These are phyloP conservation scores for Sechiopsis laciniata DNA, from an alignment of 306 rosid genomes.

Conservation along the genomic window DNA sequence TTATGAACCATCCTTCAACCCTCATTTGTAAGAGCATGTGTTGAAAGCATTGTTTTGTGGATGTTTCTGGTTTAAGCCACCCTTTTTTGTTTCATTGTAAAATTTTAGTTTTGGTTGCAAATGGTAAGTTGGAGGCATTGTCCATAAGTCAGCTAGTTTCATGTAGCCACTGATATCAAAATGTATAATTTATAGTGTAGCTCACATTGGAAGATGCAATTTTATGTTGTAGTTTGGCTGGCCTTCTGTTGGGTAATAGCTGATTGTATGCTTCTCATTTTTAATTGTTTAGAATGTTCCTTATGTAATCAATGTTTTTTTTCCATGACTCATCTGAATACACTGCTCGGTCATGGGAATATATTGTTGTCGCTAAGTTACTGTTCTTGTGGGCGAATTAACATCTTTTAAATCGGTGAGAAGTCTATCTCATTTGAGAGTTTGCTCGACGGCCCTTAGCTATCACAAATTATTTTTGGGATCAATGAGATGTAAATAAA, in stretches of 20 bases:
- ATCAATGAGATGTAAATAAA: no score
- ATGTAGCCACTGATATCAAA: background rate
- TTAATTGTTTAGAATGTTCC: no score
- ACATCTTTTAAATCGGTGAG: background rate
- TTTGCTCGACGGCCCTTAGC: background rate
- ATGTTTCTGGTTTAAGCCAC: background rate
- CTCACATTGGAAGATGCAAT: background rate
- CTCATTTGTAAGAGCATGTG: background rate
- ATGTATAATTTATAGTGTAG: constrained; percentile 6
- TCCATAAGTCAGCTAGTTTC: background rate
- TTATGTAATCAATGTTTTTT: no score
- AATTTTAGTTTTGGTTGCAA: constrained; percentile 4
- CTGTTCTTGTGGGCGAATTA: no score
- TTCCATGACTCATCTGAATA: no score
- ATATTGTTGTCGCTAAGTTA: no score
- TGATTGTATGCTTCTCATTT: background rate
- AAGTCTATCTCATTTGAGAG: background rate
- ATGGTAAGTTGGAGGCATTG: constrained; percentile 3
- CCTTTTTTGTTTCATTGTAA: constrained; percentile 5
- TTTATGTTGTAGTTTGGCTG: constrained; percentile 1
- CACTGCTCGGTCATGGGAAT: no score
- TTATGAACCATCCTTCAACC: background rate
- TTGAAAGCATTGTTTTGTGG: constrained; percentile 11
- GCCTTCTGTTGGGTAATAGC: background rate
- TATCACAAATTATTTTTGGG: background rate